Evolutionary conservation across 75 land plant species (phyloP), one percentile per base, ranked within the genome.

Genomic region (Ceratopteris richardii): DNA sequence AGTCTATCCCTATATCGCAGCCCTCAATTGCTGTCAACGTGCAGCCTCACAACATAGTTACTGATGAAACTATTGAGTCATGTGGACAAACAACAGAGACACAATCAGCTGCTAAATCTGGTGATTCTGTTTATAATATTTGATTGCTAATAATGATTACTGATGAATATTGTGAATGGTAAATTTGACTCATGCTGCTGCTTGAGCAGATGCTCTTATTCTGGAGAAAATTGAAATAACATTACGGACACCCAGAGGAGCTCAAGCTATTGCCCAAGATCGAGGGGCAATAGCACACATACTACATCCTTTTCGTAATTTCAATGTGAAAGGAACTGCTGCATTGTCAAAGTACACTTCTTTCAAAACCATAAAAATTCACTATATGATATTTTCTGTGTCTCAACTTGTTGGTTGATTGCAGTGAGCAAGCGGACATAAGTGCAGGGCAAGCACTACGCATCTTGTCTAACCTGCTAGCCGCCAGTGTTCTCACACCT

Each of bases 171-270:
- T 60, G n/a, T 44, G 28, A 27, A 44, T 60, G 29, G 5, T 17
- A 39, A 28, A 11, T 41, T 29, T 24, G 18, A 11, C 11, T 37
- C 6, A 43, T 22, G n/a, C 20, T 46, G 3, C 54, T 26, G 25
- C 25, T 52, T 9, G 5, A 24, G 29, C 73, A 74, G 95, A 73
- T 14, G 54, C 59, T 47, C 66, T 72, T 39, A 67, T 73, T 2
- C 66, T 94, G 59, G 88, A 94, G 65, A 79, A 64, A 62, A 59
- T 94, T 31, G 99, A 94, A 63, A 70, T 56, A 37, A 76, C 62
- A 39, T 94, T 96, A 14, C 81, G 84, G 12, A 83, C 91, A 47
- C 76, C 81, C 3, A 86, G 84, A 63, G 99, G 99, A 61, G 99
- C 99, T n/a, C 81, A 67, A 54, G 64, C 60, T 24, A 80, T 89